A percentile compares a stretch with the other conserved stretches of the same genome.
phyloP scores from a whole-genome alignment of 192 early-diverging fungal genomes.

The Umbelopsis isabellina region DNA sequence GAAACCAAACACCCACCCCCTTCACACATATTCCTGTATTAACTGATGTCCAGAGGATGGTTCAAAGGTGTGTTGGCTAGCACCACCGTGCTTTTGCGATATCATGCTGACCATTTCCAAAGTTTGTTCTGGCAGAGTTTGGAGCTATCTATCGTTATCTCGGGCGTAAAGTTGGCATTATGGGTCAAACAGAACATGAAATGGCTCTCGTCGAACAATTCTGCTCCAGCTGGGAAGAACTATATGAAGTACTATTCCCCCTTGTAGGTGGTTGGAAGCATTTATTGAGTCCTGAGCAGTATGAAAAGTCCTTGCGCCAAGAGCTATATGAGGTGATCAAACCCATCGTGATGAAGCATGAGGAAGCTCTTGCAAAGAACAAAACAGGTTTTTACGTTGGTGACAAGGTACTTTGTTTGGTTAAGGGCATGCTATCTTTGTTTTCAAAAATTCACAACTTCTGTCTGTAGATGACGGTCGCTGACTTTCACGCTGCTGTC shows the following conservation, averaged over 20 bases:
- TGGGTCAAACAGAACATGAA: conserved; percentile 20
- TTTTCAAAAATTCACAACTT: not conserved
- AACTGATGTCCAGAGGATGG: conserved; percentile 27
- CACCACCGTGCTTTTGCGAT: too few species aligned
- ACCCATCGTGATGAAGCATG: conserved; percentile 31
- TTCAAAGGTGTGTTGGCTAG: not conserved
- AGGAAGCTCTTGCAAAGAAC: conserved; percentile 44
- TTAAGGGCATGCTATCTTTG: not conserved
- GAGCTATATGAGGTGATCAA: conserved; percentile 20
- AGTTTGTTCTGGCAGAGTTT: conserved; percentile 44
- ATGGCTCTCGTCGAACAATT: conserved; percentile 39
- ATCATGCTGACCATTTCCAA: not conserved
- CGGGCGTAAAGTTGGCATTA: conserved; percentile 33
- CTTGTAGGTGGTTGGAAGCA: conserved; percentile 9
- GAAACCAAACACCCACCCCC: conserved; percentile 44
- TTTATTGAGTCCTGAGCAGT: conserved; percentile 4
- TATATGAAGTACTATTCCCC: not conserved
- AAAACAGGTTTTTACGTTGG: conserved; percentile 57
- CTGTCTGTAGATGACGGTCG: not conserved
- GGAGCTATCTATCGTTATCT: conserved; percentile 50
- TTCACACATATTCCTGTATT: conserved; percentile 50
- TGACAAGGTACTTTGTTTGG: conserved; percentile 10
- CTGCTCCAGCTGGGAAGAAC: conserved; percentile 27
- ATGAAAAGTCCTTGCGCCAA: not conserved
- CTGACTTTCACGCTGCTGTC: not conserved